Base-by-base conservation (phyloP, 768 basidiomycete genomes). In the Hericium erinaceus region DNA sequence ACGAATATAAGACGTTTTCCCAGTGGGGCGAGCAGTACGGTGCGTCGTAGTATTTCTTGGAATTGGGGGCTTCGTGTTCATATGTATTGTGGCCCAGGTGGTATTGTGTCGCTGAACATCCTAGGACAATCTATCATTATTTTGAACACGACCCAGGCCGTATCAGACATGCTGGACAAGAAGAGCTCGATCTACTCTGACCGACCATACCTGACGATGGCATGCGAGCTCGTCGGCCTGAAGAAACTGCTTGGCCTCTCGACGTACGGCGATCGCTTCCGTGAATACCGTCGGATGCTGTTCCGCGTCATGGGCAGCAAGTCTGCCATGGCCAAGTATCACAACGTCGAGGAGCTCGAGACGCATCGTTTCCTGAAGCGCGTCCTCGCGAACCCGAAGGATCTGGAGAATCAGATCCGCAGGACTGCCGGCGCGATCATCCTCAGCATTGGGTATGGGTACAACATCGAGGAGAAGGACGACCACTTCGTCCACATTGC, bases 161-260 rank as follows among this genome's bases (percentile, higher is more conserved):
- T 55, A 4, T 44, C 78, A 72, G 73, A 76, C 4, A 73, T 79
- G 58, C 66, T 82, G 6, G 80, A 81, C 61, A 75, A 73, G 60
- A 73, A 74, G 58, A 74, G 77, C 4, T 60, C 73, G 2, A 72
- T 76, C 2, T 80, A 80, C 60, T 80, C 79, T 39, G 73, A 77
- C 53, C 69, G 80, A 2, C 80, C 79, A 0, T 66, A 69, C 4
- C 10, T 51, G 20, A 72, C 75, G 16, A 80, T 82, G 77, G 76
- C 74, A 8, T 78, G 80, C 1, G 77, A 80, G 59, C 69, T 81
- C 2, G 66, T 77, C 1, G 80, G 79, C 13, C 80, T 46, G 49
- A 49, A 55, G 50, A 38, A 56, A 9, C 77, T 75, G 0, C 67
- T 79, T n/a, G 78, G 77, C 13, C 67, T 80, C 5, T 64, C 74